A percentile compares a stretch with the other conserved stretches of the same genome.
phyloP scores from a whole-genome alignment of 2,329 filamentous ascomycete species.

The Seiridium unicorne region DNA sequence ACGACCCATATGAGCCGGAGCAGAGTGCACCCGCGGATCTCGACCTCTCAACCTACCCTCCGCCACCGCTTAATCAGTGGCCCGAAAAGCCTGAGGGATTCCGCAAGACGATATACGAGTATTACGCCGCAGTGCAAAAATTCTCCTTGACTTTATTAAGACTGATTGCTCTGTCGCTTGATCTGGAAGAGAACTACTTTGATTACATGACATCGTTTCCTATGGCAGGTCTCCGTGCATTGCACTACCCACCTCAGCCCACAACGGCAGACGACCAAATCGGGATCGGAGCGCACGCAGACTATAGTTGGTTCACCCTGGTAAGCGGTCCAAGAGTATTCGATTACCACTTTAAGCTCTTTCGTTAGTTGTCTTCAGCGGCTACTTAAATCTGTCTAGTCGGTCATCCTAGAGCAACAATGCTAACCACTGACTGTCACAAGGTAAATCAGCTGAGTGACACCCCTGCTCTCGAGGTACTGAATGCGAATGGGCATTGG shows the following conservation, averaged over 20 bases:
- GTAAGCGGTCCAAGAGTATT: conserved; percentile 20
- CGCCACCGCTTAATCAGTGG: conserved; percentile 8
- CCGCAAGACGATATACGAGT: conserved; percentile 7
- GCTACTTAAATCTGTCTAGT: too few species aligned
- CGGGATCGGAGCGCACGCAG: conserved; percentile 37
- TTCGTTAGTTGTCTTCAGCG: too few species aligned
- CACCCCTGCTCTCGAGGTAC: conserved; percentile 45
- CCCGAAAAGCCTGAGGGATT: conserved; percentile 2
- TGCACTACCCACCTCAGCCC: conserved; percentile 38
- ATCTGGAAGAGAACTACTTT: conserved; percentile 31
- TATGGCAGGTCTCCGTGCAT: conserved; percentile 39
- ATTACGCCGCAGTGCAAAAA: not conserved
- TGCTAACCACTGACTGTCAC: too few species aligned
- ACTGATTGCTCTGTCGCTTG: conserved; percentile 19
- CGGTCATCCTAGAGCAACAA: too few species aligned
- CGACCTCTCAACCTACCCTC: not conserved
- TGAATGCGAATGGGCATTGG: conserved; percentile 38
- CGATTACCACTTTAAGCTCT: too few species aligned
- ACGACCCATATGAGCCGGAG: conserved; percentile 9
- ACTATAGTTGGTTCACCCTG: conserved; percentile 45
- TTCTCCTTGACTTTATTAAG: conserved; percentile 14
- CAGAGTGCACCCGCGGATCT: conserved; percentile 4
- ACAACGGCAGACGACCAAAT: conserved; percentile 18
- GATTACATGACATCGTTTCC: conserved; percentile 36
- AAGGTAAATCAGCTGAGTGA: conserved; percentile 34